Evolutionary conservation across 768 basidiomycete genomes (phyloP).

Genomic region (Tephrocybe sp.): DNA sequence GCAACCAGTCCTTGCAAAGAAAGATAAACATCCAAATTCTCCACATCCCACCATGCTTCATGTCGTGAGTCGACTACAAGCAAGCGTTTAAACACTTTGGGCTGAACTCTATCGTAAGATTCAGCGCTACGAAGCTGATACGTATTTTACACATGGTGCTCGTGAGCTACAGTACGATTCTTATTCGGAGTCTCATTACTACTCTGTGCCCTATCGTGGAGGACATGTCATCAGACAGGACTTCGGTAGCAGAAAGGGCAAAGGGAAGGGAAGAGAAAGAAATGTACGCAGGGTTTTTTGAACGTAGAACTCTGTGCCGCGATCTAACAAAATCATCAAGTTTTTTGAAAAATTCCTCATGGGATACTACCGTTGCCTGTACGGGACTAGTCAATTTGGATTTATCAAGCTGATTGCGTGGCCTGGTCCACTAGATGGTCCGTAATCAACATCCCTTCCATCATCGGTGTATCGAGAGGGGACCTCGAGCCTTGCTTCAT

Average conservation of each 20-base stretch:
- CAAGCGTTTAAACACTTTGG: not conserved
- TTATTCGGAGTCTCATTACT: conserved; percentile 7
- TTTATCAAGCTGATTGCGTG: not conserved
- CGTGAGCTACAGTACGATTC: conserved; percentile 9
- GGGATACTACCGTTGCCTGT: conserved; percentile 12
- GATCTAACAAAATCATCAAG: not conserved
- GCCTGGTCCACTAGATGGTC: conserved; percentile 6
- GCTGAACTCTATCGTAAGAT: conserved; percentile 1
- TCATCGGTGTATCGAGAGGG: conserved; percentile 10
- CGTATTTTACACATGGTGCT: conserved; percentile 9
- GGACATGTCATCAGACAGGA: conserved; percentile 10
- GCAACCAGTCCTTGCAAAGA: not conserved
- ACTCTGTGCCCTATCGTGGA: conserved; percentile 8
- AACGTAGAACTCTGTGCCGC: not conserved
- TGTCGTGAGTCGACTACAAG: conserved; percentile 4
- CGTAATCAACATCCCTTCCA: conserved; percentile 5
- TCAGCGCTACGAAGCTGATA: conserved; percentile 7
- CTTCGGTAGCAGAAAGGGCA: conserved; percentile 4
- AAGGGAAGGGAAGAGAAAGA: conserved; percentile 6
- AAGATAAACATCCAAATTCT: not conserved
- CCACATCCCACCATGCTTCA: conserved; percentile 5
- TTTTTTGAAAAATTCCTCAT: conserved; percentile 12
- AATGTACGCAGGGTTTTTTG: conserved; percentile 3
- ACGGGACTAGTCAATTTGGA: too few species aligned
- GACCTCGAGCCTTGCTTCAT: conserved; percentile 12